These are phyloP conservation scores for Penicillium rolfsii DNA, from an alignment of 2,329 filamentous ascomycete species.

Conservation along the genomic window DNA sequence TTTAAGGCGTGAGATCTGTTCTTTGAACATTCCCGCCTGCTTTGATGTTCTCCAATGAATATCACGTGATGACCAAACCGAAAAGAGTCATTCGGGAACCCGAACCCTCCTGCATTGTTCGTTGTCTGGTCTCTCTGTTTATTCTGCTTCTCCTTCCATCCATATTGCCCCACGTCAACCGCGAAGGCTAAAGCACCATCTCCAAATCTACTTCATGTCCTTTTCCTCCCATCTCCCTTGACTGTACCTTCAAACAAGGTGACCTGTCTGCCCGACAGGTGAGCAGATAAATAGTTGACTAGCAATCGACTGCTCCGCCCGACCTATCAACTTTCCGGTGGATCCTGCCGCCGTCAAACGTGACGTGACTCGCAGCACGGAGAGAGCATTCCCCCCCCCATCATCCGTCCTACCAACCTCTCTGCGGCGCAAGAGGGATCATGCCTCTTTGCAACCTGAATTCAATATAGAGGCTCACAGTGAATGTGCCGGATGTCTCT, in stretches of 20 bases:
- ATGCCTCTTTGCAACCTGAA: conserved; percentile 3
- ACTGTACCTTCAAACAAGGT: background rate
- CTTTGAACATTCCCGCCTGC: background rate
- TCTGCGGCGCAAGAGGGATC: conserved; percentile 8
- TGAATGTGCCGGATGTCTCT: background rate
- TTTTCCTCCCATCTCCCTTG: background rate
- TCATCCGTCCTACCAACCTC: conserved; percentile 15
- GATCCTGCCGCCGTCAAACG: conserved; percentile 21
- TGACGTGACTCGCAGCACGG: conserved; percentile 28
- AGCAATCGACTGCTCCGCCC: conserved; percentile 6
- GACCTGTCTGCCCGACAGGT: conserved; percentile 10
- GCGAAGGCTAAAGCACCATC: background rate
- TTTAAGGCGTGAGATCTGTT: background rate
- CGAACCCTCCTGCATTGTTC: conserved; percentile 1
- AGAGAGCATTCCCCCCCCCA: conserved; percentile 9
- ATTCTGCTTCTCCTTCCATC: background rate
- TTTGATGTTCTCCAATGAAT: too few relatives aligned
- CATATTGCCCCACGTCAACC: background rate
- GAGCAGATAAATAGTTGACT: background rate
- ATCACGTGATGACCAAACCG: background rate
- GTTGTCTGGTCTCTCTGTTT: background rate
- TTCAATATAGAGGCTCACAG: background rate
- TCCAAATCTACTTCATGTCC: background rate
- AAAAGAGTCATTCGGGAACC: background rate
- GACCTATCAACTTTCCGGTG: conserved; percentile 25